Evolutionary conservation across 2,329 filamentous ascomycete species (phyloP).

Genomic region (Periglandula ipomoeae): DNA sequence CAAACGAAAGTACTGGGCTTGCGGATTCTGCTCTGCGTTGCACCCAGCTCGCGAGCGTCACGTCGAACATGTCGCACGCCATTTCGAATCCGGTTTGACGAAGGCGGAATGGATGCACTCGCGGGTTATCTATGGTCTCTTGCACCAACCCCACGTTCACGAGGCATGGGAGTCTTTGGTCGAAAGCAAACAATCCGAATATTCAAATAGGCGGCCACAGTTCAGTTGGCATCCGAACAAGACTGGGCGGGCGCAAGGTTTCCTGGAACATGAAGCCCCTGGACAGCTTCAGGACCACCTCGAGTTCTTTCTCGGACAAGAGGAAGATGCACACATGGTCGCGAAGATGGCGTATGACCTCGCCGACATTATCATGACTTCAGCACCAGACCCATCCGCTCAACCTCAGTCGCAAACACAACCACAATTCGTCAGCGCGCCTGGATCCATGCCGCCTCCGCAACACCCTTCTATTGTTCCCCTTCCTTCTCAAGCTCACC

Average conservation of each 20-base stretch:
- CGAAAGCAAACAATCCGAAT: conserved; percentile 44
- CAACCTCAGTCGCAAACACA: not conserved
- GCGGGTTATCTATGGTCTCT: conserved; percentile 55
- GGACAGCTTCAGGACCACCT: conserved; percentile 56
- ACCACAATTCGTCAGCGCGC: conserved; percentile 19
- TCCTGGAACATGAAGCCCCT: conserved; percentile 52
- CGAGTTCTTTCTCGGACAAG: conserved; percentile 53
- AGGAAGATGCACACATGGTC: conserved; percentile 46
- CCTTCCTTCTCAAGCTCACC: conserved; percentile 23
- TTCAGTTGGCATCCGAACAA: conserved; percentile 52
- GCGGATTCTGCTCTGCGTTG: conserved; percentile 57
- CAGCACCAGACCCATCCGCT: conserved; percentile 19
- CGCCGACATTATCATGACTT: conserved; percentile 36
- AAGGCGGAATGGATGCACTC: conserved; percentile 61
- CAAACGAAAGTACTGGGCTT: conserved; percentile 59
- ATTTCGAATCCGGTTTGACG: conserved; percentile 55
- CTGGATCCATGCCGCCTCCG: conserved; percentile 15
- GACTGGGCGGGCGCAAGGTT: conserved; percentile 47
- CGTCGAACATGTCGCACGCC: conserved; percentile 58
- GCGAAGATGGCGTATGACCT: conserved; percentile 50
- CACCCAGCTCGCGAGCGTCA: conserved; percentile 56
- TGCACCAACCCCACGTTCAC: conserved; percentile 56
- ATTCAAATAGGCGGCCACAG: conserved; percentile 44
- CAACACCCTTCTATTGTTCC: conserved; percentile 24
- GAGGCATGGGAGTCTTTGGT: conserved; percentile 52